Evolutionary conservation across 129 eudicot genomes (phyloP), one percentile per base, ranked within the genome.

Genomic region (Saposhnikovia divaricata): DNA sequence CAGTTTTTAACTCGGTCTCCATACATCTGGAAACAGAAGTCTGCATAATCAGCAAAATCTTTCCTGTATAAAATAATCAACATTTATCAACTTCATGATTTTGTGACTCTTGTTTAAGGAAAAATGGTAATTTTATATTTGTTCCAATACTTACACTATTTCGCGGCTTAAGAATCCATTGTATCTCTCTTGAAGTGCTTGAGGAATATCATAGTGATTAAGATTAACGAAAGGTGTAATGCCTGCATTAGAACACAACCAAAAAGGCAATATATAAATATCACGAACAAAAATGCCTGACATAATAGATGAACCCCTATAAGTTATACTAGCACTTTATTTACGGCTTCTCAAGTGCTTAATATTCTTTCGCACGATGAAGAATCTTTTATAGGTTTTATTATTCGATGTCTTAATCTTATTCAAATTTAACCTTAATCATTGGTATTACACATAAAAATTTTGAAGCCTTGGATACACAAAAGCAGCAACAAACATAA

Each of bases 1-100:
- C 98, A 93, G 71, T 91, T 91, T 84, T 85, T 91, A 59, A 93
- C 97, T 75, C 97, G 85, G 81, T 91, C 97, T 51, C 98, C 97
- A 80, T 89, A 93, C 78, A 89, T 87, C 90, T 91, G 88, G 88
- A 93, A 93, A 73, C 98, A 93, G 40, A 93, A 91, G 10, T 93
- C 97, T 19, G 98, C 97, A 83, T 89, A 91, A 87, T 91, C 86
- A 13, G 98, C 93, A 88, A 81, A 93, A 83, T 93, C 98, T 80
- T 86, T 79, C 88, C 98, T 93, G 88, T 93, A 83, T 31, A 28
- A 21, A 16, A 44, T 71, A 44, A 40, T 38, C 28, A 48, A 27
- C 21, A 51, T 16, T 50, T 18, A 48, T 51, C 21, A 51, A 18
- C n/a, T 51, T 51, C n/a, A 19, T 51, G 0, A 51, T 18, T 63